Evolutionary conservation across 345 rosid species (phyloP).

Genomic region (Pugionium dolabratum): DNA sequence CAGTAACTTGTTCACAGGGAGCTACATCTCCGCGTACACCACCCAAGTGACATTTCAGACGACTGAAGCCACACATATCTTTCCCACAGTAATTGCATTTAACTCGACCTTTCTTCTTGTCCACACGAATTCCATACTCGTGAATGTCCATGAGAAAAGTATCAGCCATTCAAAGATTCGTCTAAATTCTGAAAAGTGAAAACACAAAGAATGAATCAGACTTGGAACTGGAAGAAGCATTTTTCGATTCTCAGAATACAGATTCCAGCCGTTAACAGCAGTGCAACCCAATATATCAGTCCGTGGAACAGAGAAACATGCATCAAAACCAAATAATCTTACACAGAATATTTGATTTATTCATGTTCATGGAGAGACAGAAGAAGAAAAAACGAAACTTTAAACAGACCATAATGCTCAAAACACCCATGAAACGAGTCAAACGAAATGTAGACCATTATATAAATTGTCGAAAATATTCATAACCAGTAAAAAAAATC

Average conservation of each 20-base stretch:
- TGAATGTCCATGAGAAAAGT: conserved; percentile 21
- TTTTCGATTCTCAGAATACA: not conserved
- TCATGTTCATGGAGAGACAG: conserved; percentile 5
- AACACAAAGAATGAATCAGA: conserved; percentile 11
- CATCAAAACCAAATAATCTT: conserved; percentile 4
- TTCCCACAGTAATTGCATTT: conserved; percentile 59
- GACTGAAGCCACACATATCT: conserved; percentile 30
- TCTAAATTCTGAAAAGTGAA: conserved; percentile 9
- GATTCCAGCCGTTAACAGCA: not conserved
- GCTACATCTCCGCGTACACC: conserved; percentile 45
- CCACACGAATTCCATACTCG: conserved; percentile 46
- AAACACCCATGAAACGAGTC: not conserved
- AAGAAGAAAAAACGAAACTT: conserved; percentile 13
- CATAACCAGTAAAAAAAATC: not conserved
- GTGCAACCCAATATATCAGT: not conserved
- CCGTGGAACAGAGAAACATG: not conserved
- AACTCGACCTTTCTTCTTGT: conserved; percentile 34
- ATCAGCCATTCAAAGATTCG: conserved; percentile 28
- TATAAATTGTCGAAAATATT: not conserved
- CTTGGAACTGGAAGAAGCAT: not conserved
- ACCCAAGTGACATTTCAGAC: conserved; percentile 57
- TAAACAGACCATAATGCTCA: not conserved
- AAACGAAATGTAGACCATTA: not conserved
- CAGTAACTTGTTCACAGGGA: conserved; percentile 50
- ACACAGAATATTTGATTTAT: not conserved